Evolutionary conservation across 768 basidiomycete genomes (phyloP).

Genomic region (Scleroderma citrinum): DNA sequence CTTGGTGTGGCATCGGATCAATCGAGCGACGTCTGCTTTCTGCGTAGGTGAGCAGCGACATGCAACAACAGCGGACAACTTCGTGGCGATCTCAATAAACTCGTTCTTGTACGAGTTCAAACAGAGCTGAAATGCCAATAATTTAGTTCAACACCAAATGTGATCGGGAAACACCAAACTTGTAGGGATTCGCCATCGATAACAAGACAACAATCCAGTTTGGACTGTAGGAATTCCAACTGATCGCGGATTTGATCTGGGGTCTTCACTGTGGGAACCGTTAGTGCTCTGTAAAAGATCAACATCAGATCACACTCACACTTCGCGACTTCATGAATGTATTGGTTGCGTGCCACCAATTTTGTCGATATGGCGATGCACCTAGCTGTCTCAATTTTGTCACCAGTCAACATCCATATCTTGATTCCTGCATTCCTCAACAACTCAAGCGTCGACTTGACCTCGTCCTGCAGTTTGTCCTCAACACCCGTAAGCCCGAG

Average conservation of each 20-base stretch:
- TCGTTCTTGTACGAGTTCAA: slow-evolving; percentile 86
- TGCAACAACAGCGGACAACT: slow-evolving; percentile 92
- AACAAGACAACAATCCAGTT: slow-evolving; percentile 94
- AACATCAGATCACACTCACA: slow-evolving; percentile 36
- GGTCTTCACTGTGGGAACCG: slow-evolving; percentile 62
- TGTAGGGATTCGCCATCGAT: slow-evolving; percentile 97
- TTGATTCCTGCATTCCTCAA: slow-evolving; percentile 94
- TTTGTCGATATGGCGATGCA: slow-evolving; percentile 98
- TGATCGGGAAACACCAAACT: slow-evolving; percentile 36
- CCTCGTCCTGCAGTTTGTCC: slow-evolving; percentile 96
- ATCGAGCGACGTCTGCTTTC: slow-evolving; percentile 93
- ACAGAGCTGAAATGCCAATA: slow-evolving; percentile 57
- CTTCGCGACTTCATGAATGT: slow-evolving; percentile 95
- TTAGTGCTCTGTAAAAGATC: slow-evolving; percentile 1
- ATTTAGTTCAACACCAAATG: background rate
- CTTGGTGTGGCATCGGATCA: slow-evolving; percentile 85
- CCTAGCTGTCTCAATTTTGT: slow-evolving; percentile 98
- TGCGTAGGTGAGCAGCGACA: slow-evolving; percentile 98
- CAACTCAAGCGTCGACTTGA: slow-evolving; percentile 88
- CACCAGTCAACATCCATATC: slow-evolving; percentile 99
- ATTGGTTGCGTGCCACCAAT: slow-evolving; percentile 91
- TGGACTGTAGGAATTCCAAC: slow-evolving; percentile 89
- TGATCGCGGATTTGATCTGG: slow-evolving; percentile 78
- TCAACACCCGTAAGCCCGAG: slow-evolving; percentile 97
- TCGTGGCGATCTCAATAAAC: slow-evolving; percentile 94